Evolutionary conservation across 2,329 filamentous ascomycete genomes (phyloP).

Genomic region (Tolypocladium inflatum): DNA sequence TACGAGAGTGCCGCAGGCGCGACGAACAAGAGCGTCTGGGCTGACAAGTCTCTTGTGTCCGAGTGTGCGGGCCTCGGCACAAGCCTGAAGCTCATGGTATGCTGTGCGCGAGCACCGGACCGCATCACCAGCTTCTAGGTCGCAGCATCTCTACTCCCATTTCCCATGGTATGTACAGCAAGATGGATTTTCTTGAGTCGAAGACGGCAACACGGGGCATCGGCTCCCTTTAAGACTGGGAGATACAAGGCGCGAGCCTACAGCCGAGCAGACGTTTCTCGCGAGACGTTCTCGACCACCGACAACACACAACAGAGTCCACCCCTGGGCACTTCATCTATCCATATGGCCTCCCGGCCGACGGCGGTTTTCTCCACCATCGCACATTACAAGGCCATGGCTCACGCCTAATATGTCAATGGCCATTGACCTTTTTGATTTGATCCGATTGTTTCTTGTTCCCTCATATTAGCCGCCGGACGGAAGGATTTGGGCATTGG

Average conservation of each 20-base stretch:
- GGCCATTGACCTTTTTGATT: background rate
- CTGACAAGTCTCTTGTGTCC: slow-evolving; percentile 60
- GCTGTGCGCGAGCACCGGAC: slow-evolving; percentile 76
- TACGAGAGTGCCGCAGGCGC: slow-evolving; percentile 62
- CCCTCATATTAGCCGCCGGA: background rate
- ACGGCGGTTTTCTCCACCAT: background rate
- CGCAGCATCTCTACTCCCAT: background rate
- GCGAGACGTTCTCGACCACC: background rate
- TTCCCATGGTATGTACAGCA: background rate
- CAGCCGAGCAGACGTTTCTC: background rate
- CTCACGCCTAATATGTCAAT: background rate
- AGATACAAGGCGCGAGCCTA: background rate
- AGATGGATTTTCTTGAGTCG: background rate
- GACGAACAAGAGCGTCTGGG: slow-evolving; percentile 60
- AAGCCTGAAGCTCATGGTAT: slow-evolving; percentile 83
- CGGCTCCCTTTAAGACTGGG: background rate
- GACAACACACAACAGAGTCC: background rate
- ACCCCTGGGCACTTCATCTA: background rate
- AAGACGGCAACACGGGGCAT: background rate
- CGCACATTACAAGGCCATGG: background rate
- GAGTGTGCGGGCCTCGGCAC: slow-evolving; percentile 85
- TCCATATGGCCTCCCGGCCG: background rate
- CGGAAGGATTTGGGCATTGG: background rate
- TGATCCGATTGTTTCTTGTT: background rate
- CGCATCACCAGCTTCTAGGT: slow-evolving; percentile 38